phyloP scores from a whole-genome alignment of 2,329 filamentous ascomycete genomes.

The Pseudocercospora crystallina region DNA sequence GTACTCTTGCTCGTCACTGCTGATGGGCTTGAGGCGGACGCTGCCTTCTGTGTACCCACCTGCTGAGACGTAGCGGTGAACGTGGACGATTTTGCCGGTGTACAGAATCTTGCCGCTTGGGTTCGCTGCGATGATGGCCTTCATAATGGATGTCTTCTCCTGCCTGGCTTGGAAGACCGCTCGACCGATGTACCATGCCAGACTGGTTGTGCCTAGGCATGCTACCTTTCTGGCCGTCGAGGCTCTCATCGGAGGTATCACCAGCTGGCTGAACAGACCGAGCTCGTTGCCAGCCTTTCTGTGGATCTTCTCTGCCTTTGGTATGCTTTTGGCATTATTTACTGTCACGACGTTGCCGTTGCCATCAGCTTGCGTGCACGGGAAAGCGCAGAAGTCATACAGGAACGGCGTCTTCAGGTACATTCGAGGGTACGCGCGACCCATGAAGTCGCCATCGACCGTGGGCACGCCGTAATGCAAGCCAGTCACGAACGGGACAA shows the following conservation, averaged over 20 bases:
- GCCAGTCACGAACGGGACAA: constrained; percentile 2
- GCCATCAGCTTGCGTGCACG: constrained; percentile 5
- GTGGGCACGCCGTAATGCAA: constrained; percentile 2
- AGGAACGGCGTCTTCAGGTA: constrained; percentile 4
- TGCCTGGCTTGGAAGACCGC: neutral
- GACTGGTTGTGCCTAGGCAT: constrained; percentile 1
- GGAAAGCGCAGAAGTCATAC: constrained; percentile 5
- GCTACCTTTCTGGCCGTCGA: constrained; percentile 1
- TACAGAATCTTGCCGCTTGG: neutral
- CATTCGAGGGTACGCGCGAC: constrained; percentile 6
- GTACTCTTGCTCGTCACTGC: constrained; percentile 5
- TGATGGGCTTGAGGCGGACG: constrained; percentile 7
- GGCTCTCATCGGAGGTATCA: constrained; percentile 1
- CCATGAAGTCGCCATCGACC: constrained; percentile 5
- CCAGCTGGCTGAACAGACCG: neutral
- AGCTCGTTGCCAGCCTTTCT: constrained; percentile 6
- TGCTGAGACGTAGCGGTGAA: neutral
- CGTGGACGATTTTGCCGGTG: constrained; percentile 1
- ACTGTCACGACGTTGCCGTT: constrained; percentile 7
- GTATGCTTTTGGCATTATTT: constrained; percentile 1
- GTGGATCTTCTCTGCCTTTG: constrained; percentile 6
- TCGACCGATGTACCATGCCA: constrained; percentile 3
- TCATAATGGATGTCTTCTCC: constrained; percentile 1
- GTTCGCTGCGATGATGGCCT: neutral
- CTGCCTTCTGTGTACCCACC: constrained; percentile 10